phyloP scores from a whole-genome alignment of 352 stramenopile genomes.

The Pythium chondricola region DNA sequence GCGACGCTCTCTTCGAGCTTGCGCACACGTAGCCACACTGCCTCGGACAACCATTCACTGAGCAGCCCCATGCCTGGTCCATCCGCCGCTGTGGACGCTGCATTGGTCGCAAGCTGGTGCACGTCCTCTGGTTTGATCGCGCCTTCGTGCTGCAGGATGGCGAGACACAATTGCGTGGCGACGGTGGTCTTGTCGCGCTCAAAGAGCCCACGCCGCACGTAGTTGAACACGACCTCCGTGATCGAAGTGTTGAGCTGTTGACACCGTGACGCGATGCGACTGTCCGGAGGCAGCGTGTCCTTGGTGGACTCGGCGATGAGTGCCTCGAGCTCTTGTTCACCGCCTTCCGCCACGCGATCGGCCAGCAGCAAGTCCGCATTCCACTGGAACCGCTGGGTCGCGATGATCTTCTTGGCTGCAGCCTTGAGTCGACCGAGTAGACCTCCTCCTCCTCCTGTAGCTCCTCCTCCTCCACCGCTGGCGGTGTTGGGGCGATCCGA shows the following conservation, averaged over 20 bases:
- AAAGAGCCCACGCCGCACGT: conserved; percentile 91
- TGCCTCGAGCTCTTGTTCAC: conserved; percentile 56
- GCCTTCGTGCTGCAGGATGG: conserved; percentile 80
- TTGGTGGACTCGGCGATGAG: conserved; percentile 59
- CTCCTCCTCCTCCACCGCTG: conserved; percentile 8
- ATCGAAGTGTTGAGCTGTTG: conserved; percentile 56
- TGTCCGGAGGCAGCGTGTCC: conserved; percentile 44
- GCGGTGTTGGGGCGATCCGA: conserved; percentile 25
- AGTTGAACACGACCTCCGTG: conserved; percentile 91
- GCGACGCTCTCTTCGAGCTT: conserved; percentile 84
- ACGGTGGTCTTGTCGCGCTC: conserved; percentile 92
- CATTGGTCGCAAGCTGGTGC: conserved; percentile 72
- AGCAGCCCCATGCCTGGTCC: conserved; percentile 90
- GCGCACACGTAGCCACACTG: conserved; percentile 87
- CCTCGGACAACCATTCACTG: conserved; percentile 88
- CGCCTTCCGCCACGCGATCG: conserved; percentile 55
- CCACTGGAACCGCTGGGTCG: conserved; percentile 82
- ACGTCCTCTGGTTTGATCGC: conserved; percentile 50
- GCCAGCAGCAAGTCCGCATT: conserved; percentile 77
- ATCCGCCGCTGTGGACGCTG: too few relatives aligned
- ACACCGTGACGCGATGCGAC: conserved; percentile 52
- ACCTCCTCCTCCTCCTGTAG: conserved; percentile 21
- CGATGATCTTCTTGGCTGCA: conserved; percentile 80
- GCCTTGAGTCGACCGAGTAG: conserved; percentile 63
- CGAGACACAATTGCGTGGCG: conserved; percentile 89